Evolutionary conservation across 2,329 filamentous ascomycete genomes (phyloP), one percentile per base, ranked within the genome.

Genomic region (Aspergillus nomiae): DNA sequence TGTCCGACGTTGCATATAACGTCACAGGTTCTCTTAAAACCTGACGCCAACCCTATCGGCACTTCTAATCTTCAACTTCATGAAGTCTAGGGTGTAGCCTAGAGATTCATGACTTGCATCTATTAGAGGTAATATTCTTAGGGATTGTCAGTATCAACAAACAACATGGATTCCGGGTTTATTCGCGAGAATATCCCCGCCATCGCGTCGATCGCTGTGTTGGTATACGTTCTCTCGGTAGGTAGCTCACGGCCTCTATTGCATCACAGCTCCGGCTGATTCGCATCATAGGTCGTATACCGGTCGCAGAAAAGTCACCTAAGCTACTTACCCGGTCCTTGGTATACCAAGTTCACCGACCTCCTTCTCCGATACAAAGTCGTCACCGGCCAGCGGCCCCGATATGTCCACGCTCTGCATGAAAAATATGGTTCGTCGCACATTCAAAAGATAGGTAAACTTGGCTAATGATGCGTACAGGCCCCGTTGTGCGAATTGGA

Each of bases 401-500:
- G 50, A 50, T 69, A 69, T 48, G 67, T 69, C 14, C 63, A 69
- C 21, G 21, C 28, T 11, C 54, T 69, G 16, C 67, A 69, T 28
- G 28, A 61, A 19, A 56, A 55, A 63, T 67, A 69, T 43, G 67
- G 65, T 66, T 26, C 2, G 51, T 41, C 24, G 32, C 3, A 11
- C 48, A 8, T 16, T 11, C 4, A n/a, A 43, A 16, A 46, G 8
- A 14, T 11, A 55, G 26, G 19, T 16, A 32, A 14, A 7, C 34
- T 16, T 19, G 10, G 26, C 14, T 50, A 61, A 48, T n/a, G 9
- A 11, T 7, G 34, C 3, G 8, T 32, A 38, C 14, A 76, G 71
- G 75, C 16, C 71, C 74, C 1, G 63, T 78, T 19, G 77, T 78
- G 16, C 73, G 74, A 30, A 48, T 57, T 14, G 19, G 43, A 24